Base-by-base conservation (phyloP, 129 eudicot genomes). In the Solidago caesia region DNA sequence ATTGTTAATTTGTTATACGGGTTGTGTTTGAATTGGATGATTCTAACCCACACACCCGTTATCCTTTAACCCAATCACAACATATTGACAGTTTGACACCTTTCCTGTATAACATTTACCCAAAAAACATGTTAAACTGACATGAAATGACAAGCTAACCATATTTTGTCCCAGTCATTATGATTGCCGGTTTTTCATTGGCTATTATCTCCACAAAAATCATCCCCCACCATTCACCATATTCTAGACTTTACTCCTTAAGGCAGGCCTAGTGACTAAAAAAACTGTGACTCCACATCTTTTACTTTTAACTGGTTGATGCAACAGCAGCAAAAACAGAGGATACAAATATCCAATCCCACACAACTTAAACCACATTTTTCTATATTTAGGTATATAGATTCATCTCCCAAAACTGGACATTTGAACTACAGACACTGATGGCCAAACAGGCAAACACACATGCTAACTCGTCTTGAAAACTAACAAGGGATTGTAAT, bases 231-330 rank as follows among this genome's bases (percentile, higher is more conserved):
- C 52, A 51, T 27, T 7, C 57, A 44, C 67, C 59, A 61, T 6
- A 46, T 4, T 73, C 45, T n/a, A 64, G 68, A 41, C 68, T 13
- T 27, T 56, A 27, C 29, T n/a, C 29, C 61, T 15, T 15, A 14
- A 55, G 39, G 61, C 61, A 55, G 39, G 61, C 61, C 61, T 56
- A 56, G 61, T 56, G 6, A 56, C 61, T 64, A 39, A 33, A 63
- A 63, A 33, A 63, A 39, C 67, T 39, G 67, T 63, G 21, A 21
- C 21, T 21, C 0, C 21, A 21, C 21, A 21, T 21, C 21, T 21
- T 41, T 13, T 73, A 73, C 77, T 60, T 60, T 61, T 73, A 48
- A 73, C 49, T 47, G 56, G 9, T 39, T 73, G 10, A 59, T 60
- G 47, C 44, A 72, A 58, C 67, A 57, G 67, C 76, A 72, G 11